Base-by-base conservation (phyloP, 495 filamentous ascomycete species). In the Annulohypoxylon nitens region DNA sequence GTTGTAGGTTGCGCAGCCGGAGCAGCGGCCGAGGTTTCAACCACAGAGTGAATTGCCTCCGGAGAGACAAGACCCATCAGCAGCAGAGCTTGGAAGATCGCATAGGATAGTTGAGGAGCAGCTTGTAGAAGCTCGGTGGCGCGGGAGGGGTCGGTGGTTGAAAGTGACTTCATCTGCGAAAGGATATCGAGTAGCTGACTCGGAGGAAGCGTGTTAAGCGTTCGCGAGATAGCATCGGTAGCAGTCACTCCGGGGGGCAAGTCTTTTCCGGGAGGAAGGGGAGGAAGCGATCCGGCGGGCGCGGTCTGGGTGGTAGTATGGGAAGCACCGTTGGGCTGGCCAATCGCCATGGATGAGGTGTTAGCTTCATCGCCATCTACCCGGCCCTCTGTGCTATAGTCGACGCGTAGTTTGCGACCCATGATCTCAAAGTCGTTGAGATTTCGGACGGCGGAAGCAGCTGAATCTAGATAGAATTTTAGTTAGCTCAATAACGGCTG, bases 401-500 rank as follows among this genome's bases (percentile, higher is more conserved):
- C 96, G 34, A 99, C 96, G 33, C 95, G 89, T 63, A 99, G 87
- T 77, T 97, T 97, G 62, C 96, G 90, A 20, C 93, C 93, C 93
- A 97, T 97, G 68, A 97, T 90, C 79, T 98, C 95, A 85, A 95
- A 90, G 78, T 97, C 93, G 83, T 99, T 97, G 36, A 99, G 86
- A 78, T 99, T 99, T 67, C 96, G 91, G 18, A 98, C 95, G 5
- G 96, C 96, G 1, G 94, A 97, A 45, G 95, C 93, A 18, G 96
- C 96, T 6, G 93, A 93, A 75, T 99, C 96, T 81, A 84, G 36
- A 47, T n/a, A 45, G 23, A 43, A 58, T 59, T 25, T 23, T 66
- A 25, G 48, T 79, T 43, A 78, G 76, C 47, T 67, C 41, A 30
- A 20, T 12, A 30, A 41, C 14, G 10, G 18, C 34, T 5, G 9